Evolutionary conservation across 2,329 filamentous ascomycete genomes (phyloP), one percentile per base, ranked within the genome.

Genomic region (Cytospora leucostoma): DNA sequence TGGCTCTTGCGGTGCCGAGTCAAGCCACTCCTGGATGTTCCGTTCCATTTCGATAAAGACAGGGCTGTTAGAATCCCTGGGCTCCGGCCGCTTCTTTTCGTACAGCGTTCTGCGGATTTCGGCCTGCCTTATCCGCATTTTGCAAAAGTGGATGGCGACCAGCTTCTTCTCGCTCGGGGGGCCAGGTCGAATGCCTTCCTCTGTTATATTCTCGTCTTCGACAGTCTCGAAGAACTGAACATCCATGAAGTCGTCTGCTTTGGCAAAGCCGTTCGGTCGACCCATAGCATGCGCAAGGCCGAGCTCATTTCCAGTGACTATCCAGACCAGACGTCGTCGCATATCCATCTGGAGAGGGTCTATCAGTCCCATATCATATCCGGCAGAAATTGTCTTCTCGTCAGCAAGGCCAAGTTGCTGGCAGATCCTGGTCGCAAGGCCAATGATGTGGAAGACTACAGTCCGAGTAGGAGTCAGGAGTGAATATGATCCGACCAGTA

Each of bases 381-480:
- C 86, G 50, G 84, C 80, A 1, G 84, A 84, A 63, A 98, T 92
- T 0, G 93, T 97, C 73, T 92, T 91, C 75, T 98, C 95, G 70
- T 96, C 92, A 21, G 89, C 89, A 51, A 97, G 80, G 7, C 93
- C 92, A 59, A 97, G 82, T 62, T 96, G 92, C 73, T 98, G 94
- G 73, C 91, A 93, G 57, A 99, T 86, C 68, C 92, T 88, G 17
- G 92, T 89, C 8, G 93, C 93, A 21, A 97, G 84, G 7, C 95
- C 95, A 53, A 97, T 86, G 56, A 97, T 88, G 77, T 96, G 97
- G 77, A 97, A 98, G 21, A 96, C 90, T 17, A 94, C 93, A 6
- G 92, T 97, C 65, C 93, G 83, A 1, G 94, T 97, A 0, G 95
- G 94, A 0, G 94, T 98, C 51, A 97, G 79, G 21, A 98, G 81